phyloP scores from a whole-genome alignment of 176 grass and related monocot species.

The Carex parvula region DNA sequence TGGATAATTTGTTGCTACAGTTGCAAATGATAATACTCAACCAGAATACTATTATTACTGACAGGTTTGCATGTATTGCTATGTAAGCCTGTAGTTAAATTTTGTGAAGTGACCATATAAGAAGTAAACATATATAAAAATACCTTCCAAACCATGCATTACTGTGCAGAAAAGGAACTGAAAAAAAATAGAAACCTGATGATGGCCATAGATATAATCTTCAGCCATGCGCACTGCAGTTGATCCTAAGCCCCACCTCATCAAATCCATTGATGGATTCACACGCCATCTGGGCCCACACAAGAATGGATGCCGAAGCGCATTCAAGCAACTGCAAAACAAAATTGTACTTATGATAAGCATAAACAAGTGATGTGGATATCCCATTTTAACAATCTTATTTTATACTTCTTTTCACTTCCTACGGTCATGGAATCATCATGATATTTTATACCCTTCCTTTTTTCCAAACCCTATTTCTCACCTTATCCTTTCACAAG shows the following conservation, averaged over 20 bases:
- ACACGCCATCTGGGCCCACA: slow-evolving; percentile 94
- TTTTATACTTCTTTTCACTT: neutral
- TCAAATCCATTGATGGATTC: slow-evolving; percentile 59
- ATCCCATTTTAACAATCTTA: neutral
- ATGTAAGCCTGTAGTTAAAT: slow-evolving; percentile 12
- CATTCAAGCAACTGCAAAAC: slow-evolving; percentile 65
- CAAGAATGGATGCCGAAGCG: slow-evolving; percentile 87
- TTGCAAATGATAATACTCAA: slow-evolving; percentile 14
- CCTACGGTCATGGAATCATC: neutral
- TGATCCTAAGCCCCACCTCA: slow-evolving; percentile 85
- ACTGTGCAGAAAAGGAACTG: neutral
- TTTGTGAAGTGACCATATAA: slow-evolving; percentile 4
- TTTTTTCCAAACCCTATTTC: slow-evolving; percentile 1
- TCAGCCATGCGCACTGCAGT: slow-evolving; percentile 86
- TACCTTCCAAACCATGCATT: neutral
- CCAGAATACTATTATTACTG: neutral
- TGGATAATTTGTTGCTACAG: slow-evolving; percentile 24
- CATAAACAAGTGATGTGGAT: neutral
- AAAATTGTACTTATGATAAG: neutral
- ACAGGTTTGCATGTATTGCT: neutral
- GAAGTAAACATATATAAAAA: neutral
- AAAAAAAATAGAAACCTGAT: slow-evolving; percentile 48
- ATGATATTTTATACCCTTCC: neutral
- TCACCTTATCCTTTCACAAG: slow-evolving; percentile 89
- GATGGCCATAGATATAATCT: slow-evolving; percentile 91